Evolutionary conservation across 768 basidiomycete genomes (phyloP), one percentile per base, ranked within the genome.

Genomic region (Suillus clintonianus): DNA sequence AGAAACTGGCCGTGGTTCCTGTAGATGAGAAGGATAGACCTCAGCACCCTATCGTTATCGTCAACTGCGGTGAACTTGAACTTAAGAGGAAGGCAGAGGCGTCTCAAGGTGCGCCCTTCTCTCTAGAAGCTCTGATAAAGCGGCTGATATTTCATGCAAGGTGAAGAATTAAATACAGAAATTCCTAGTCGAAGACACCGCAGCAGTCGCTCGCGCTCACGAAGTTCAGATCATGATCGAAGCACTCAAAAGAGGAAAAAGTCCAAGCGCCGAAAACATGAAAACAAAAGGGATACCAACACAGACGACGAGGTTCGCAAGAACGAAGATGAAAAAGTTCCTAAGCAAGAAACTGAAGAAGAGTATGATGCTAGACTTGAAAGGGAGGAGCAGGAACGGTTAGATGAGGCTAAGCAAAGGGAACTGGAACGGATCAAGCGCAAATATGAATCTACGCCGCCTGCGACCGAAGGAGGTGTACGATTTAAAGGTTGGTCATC

Each of bases 1-100:
- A 82, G 53, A 84, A 78, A 67, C 81, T 95, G 34, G 83, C 83
- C 3, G 80, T 86, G 50, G 80, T 94, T 24, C 81, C 87, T 8
- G 87, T 88, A 14, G 93, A 94, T 71, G 85, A 82, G 43, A 92
- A 91, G 73, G 87, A 94, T 70, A 82, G 89, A 4, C 95, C 94
- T 0, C 72, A 83, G 5, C 78, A 81, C 1, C 88, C 89, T 2
- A 86, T 96, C 13, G 76, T 84, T 11, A 86, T 97, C 65, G 76
- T 82, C 4, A 92, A 89, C 72, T 94, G 91, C 60, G 95, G 95
- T 13, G 95, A 97, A 72, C 86, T 97, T 42, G 90, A 93, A 72
- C 82, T 93, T 13, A 84, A 84, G 62, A 84, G 65, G 48, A 58
- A 60, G 8, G 34, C 22, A 2, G 64, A 71, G 2, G 66, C 59